Evolutionary conservation across 331 rosid genomes (phyloP).

Genomic region (Arachis monticola): DNA sequence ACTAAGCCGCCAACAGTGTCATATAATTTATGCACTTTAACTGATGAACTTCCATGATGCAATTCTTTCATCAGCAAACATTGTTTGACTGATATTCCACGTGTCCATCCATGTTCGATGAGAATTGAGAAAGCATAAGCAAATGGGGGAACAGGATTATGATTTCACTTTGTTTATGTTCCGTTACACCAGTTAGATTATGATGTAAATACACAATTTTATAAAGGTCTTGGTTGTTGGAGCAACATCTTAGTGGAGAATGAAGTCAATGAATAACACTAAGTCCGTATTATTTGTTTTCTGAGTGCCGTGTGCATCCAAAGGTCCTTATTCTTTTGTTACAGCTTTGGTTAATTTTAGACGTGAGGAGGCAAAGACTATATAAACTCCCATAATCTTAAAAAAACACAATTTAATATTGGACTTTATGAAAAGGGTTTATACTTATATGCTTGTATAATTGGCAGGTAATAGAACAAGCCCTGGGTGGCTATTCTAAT

Average conservation of each 20-base stretch:
- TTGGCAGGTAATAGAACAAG: not conserved
- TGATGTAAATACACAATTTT: conserved; percentile 14
- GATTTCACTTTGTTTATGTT: conserved; percentile 9
- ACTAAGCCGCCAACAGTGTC: conserved; percentile 17
- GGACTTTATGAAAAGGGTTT: not conserved
- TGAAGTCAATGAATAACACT: conserved; percentile 10
- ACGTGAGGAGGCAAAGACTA: no score
- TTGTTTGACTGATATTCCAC: conserved; percentile 33
- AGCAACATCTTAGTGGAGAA: not conserved
- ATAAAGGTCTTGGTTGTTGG: conserved; percentile 3
- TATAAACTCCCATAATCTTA: not conserved
- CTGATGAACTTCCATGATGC: conserved; percentile 15
- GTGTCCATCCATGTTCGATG: conserved; percentile 11
- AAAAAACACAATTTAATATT: not conserved
- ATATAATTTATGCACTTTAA: not conserved
- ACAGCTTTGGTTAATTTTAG: no score
- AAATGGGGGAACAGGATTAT: not conserved
- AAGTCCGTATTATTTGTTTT: not conserved
- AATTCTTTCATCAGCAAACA: conserved; percentile 26
- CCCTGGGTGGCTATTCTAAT: not conserved
- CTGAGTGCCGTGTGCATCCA: not conserved
- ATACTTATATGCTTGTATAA: not conserved
- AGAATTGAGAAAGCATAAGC: conserved; percentile 10
- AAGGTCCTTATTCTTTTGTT: no score
- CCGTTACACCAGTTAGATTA: not conserved